These are phyloP conservation scores for Eutypa lata DNA, from an alignment of 2,329 filamentous ascomycete species.

Conservation along the genomic window DNA sequence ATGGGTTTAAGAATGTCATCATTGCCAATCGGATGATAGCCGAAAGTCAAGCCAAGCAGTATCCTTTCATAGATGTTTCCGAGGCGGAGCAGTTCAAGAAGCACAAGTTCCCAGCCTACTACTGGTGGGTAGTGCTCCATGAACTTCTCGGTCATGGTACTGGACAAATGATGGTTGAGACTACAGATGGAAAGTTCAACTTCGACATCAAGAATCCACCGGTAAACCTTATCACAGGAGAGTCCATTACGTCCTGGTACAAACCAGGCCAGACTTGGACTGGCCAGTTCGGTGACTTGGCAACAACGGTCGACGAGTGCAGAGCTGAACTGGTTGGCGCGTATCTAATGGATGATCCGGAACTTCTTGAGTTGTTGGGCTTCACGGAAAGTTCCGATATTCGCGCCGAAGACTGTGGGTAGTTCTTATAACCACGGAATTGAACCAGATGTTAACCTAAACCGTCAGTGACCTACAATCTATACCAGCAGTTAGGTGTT, in stretches of 20 bases:
- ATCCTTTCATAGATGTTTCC: constrained; percentile 56
- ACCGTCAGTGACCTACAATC: constrained; percentile 33
- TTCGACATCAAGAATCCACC: constrained; percentile 58
- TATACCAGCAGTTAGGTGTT: constrained; percentile 39
- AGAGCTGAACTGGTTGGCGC: constrained; percentile 39
- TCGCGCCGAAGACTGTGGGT: constrained; percentile 35
- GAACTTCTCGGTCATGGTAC: constrained; percentile 65
- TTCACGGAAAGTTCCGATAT: constrained; percentile 33
- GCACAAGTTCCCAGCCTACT: constrained; percentile 64
- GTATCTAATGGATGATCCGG: constrained; percentile 40
- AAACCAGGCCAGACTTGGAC: constrained; percentile 63
- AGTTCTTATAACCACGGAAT: not conserved
- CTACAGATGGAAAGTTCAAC: constrained; percentile 51
- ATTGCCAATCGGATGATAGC: constrained; percentile 55
- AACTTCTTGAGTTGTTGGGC: constrained; percentile 41
- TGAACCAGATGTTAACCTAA: constrained; percentile 4
- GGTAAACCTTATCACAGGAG: constrained; percentile 50
- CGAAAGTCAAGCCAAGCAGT: constrained; percentile 41
- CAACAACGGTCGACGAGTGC: constrained; percentile 59
- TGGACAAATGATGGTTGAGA: constrained; percentile 58
- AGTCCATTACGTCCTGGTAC: constrained; percentile 57
- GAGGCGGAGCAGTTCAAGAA: constrained; percentile 61
- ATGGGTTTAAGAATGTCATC: constrained; percentile 64
- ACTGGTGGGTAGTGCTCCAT: constrained; percentile 70
- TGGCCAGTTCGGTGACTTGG: constrained; percentile 55